A percentile compares a stretch with the other conserved stretches of the same genome.
These are phyloP conservation scores for Coemansia sp. DNA, from an alignment of 192 early-diverging fungal genomes.

Conservation along the genomic window DNA sequence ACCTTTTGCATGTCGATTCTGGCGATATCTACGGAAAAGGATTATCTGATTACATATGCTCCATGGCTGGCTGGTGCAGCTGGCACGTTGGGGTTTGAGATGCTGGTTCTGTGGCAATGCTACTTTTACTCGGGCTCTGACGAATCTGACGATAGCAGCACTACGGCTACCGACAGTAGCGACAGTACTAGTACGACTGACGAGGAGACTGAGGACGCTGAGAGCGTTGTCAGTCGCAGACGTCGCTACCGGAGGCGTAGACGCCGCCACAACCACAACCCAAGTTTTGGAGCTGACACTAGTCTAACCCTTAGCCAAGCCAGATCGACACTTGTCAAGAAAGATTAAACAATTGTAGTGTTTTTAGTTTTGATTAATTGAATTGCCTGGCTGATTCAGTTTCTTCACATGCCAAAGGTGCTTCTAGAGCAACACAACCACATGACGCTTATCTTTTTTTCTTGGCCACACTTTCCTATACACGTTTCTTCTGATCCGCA, in stretches of 20 bases:
- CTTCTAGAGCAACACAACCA: background rate
- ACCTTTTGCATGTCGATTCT: constrained; percentile 49
- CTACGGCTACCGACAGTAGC: background rate
- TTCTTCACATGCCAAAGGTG: background rate
- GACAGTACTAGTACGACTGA: constrained; percentile 9
- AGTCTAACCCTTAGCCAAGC: constrained; percentile 8
- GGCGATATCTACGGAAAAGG: constrained; percentile 35
- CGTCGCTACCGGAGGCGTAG: constrained; percentile 19
- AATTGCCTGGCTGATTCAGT: background rate
- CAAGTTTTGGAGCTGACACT: constrained; percentile 5
- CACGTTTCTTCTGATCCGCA: background rate
- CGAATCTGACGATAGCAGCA: background rate
- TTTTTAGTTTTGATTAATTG: background rate
- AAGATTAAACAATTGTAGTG: background rate
- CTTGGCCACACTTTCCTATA: background rate
- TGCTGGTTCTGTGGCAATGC: constrained; percentile 46
- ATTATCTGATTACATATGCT: constrained; percentile 41
- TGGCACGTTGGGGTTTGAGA: constrained; percentile 49
- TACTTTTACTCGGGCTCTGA: constrained; percentile 35
- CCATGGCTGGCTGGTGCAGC: constrained; percentile 50
- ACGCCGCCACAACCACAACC: constrained; percentile 3
- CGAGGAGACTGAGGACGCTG: constrained; percentile 11
- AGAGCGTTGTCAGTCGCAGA: constrained; percentile 19
- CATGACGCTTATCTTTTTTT: background rate
- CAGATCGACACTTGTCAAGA: background rate